Evolutionary conservation across 768 basidiomycete genomes (phyloP).

Genomic region (Postia placenta): DNA sequence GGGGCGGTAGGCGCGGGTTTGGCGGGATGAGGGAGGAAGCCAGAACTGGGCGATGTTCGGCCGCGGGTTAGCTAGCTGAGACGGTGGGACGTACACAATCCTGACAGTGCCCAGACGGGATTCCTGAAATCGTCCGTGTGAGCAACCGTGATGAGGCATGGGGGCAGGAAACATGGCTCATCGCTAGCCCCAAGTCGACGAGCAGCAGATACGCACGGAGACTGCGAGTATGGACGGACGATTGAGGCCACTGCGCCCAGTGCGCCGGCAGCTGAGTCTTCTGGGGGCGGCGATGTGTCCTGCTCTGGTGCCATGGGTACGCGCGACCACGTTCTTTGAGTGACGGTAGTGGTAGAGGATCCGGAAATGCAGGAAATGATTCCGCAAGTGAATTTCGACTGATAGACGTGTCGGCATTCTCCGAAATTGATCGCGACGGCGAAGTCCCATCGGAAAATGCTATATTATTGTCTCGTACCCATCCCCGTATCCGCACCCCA

Average conservation of each 20-base stretch:
- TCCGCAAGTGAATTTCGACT: too few relatives aligned
- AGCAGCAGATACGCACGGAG: slow-evolving; percentile 8
- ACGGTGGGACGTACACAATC: neutral
- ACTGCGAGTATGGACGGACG: slow-evolving; percentile 14
- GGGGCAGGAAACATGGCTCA: neutral
- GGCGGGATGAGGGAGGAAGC: slow-evolving; percentile 31
- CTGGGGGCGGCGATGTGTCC: too few relatives aligned
- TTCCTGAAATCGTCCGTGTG: neutral
- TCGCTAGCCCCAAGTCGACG: neutral
- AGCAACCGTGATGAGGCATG: neutral
- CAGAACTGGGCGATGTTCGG: slow-evolving; percentile 25
- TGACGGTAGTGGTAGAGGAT: too few relatives aligned
- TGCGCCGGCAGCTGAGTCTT: too few relatives aligned
- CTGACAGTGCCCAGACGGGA: slow-evolving; percentile 1
- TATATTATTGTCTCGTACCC: too few relatives aligned
- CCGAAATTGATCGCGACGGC: too few relatives aligned
- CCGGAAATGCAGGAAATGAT: too few relatives aligned
- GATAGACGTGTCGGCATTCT: too few relatives aligned
- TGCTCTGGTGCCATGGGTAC: too few relatives aligned
- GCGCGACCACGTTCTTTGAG: too few relatives aligned
- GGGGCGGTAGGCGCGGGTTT: slow-evolving; percentile 31
- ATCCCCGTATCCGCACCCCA: too few relatives aligned
- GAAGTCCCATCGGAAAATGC: too few relatives aligned
- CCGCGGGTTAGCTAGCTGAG: neutral
- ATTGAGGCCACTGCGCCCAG: neutral